Evolutionary conservation across 768 basidiomycete genomes (phyloP), one percentile per base, ranked within the genome.

Genomic region (Kwoniella sp.): DNA sequence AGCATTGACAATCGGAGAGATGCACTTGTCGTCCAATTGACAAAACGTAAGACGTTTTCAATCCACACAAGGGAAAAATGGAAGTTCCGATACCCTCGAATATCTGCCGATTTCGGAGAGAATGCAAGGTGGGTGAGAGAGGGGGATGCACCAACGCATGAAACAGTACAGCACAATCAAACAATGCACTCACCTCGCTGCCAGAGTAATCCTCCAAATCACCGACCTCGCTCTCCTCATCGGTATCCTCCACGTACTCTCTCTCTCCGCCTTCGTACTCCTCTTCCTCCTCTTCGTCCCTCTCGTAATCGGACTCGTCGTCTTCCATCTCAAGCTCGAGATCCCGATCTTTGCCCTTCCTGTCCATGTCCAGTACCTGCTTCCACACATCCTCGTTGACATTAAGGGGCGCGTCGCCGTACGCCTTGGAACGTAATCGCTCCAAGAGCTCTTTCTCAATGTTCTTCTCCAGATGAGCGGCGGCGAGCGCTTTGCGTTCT

Each of bases 311-410:
- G n/a, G 89, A 84, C 70, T 81, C 82, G 63, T 81, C 82, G 54
- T 81, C 68, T 60, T 84, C 82, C 55, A 85, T 81, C 69, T 86
- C 85, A 71, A 86, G 86, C 73, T 75, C 75, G 41, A 70, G 55
- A 62, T 82, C 82, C 63, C 74, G 76, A 52, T 78, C 75, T 58
- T 75, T 76, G 34, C 73, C 78, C 66, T 81, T 79, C 30, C 76
- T 73, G 77, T 96, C 93, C 53, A 87, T 85, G 75, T 96, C 92
- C 47, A 98, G 83, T 58, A 99, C 89, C 1, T 91, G 88, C 69
- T 88, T 87, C 96, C 96, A 98, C 9, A 98, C 93, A 47, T 84
- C 88, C 82, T 99, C 96, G 81, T 99, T 98, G 63, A 99, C 94
- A 81, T 99, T 98, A 50, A 99, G 86, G 13, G 96, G 96, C 34